Evolutionary conservation across 1,284 basidiomycete species (phyloP), one percentile per base, ranked within the genome.

Genomic region (Cutaneotrichosporon curvatum): DNA sequence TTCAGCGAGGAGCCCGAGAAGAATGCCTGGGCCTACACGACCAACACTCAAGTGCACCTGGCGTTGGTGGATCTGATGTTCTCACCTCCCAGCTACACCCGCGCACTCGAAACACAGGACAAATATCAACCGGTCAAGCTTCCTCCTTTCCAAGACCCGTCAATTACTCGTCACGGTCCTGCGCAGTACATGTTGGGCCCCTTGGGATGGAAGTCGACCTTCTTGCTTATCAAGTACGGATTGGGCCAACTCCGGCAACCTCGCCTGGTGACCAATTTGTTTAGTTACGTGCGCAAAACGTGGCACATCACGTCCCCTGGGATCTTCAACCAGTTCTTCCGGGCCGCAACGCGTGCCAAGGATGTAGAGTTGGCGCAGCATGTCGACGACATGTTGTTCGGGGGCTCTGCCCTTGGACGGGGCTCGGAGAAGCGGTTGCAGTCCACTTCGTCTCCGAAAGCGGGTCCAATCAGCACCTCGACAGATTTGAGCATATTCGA

Each of bases 31-130:
- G 67, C 67, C 1, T 72, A 66, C 49, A 62, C 69, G 2, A 67
- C 70, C 4, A 63, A 62, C 39, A 68, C 67, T 1, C 71, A 73
- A 37, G 61, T 68, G 15, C 66, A 70, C 37, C 57, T 66, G 28
- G 70, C 69, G 6, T 56, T 73, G 9, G 58, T 65, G 39, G 68
- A 66, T 3, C 58, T 73, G 25, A 51, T 71, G 22, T 65, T 62
- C 44, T 59, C 63, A 3, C 70, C 69, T 9, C 71, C 71, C 2
- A 62, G 64, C 28, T 60, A 59, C 11, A 55, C 61, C 5, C 47
- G 37, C 19, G 50, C 50, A 0, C 42, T 42, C 12, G 44, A 51
- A 33, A 12, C 25, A 28, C 8, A 7, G 8, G 25, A 28, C 25
- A 28, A 12, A 12, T 28, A 28, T 12, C 7, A 28, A 28, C 8